Conservation (phyloP, 2,329 filamentous ascomycete species). For the Aspergillus candidus region DNA sequence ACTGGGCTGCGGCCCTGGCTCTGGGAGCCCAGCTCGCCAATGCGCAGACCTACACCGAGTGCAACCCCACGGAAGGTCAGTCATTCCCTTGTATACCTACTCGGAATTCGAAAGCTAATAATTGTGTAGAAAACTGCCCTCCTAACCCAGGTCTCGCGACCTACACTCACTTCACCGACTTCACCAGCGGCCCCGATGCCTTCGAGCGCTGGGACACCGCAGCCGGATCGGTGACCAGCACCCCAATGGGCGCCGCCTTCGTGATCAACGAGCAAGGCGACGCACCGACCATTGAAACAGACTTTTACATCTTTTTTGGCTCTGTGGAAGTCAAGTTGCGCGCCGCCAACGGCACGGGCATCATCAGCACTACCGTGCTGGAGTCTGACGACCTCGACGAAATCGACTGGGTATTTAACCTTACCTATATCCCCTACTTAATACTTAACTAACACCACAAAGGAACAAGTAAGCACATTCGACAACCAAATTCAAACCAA, state of each 20-base stretch:
- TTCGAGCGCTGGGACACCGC: slow-evolving; percentile 60
- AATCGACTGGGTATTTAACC: slow-evolving; percentile 71
- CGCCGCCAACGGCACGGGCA: slow-evolving; percentile 80
- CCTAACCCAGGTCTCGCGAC: slow-evolving; percentile 61
- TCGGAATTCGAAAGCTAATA: no score
- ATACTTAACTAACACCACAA: slow-evolving; percentile 46
- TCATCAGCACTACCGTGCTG: slow-evolving; percentile 84
- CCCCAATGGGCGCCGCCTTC: slow-evolving; percentile 68
- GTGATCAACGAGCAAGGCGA: slow-evolving; percentile 71
- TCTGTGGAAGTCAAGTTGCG: slow-evolving; percentile 79
- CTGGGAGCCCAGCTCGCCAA: no score
- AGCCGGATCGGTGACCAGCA: slow-evolving; percentile 59
- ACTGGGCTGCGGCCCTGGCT: no score
- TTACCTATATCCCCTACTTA: slow-evolving; percentile 46
- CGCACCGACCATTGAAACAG: slow-evolving; percentile 74
- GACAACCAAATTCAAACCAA: slow-evolving; percentile 61
- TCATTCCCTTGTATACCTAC: no score
- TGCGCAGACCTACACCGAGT: no score
- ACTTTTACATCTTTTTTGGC: slow-evolving; percentile 99
- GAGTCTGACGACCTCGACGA: slow-evolving; percentile 90
- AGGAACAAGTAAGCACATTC: slow-evolving; percentile 34
- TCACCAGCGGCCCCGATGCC: slow-evolving; percentile 48
- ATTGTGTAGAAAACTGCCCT: slow-evolving; percentile 50
- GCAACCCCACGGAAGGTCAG: no score
- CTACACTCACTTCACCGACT: slow-evolving; percentile 26